Evolutionary conservation across 179 eudicot genomes (phyloP), one percentile per base, ranked within the genome.

Genomic region (Beta macrorhiza): DNA sequence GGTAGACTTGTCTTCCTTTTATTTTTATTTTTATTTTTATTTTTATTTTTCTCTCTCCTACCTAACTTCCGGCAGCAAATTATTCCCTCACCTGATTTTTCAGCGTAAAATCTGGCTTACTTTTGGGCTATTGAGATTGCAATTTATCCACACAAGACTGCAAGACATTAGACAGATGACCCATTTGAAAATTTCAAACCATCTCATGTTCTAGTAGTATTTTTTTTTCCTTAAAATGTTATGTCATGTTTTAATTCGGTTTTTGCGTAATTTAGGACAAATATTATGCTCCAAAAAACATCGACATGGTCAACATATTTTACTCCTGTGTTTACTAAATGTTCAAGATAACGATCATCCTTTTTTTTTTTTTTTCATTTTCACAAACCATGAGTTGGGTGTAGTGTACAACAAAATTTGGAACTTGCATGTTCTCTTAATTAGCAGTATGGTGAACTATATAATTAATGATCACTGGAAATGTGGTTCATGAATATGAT

Each of bases 51-150:
- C 67, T 75, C 68, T 37, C 49, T 75, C 78, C 53, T 44, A 75
- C 78, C 78, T 42, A 75, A 75, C 53, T 75, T 58, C 11, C 56
- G 67, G 68, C 55, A 75, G 10, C 78, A 75, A 75, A 75, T 59
- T 17, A 75, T 75, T 75, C 67, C 16, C 29, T 59, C 9, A 59
- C 29, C 67, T 58, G 16, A 19, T 58, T 44, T 75, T 59, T 75
- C 68, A 59, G 37, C 78, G 68, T 75, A 75, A 75, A 37, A 58
- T 59, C 78, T 75, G 37, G 11, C 68, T 75, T 44, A 75, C 78
- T 75, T 75, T 58, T 75, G 29, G 29, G 29, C 44, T 57, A 16
- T 16, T 75, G 37, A 49, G 57, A 51, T 65, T 65, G 44, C 44
- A 65, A 44, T 69, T 16, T 69, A 15, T 69, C 51, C 22, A 69